Evolutionary conservation across 192 early-diverging fungal genomes (phyloP), one percentile per base, ranked within the genome.

Genomic region (Entomortierella lignicola): DNA sequence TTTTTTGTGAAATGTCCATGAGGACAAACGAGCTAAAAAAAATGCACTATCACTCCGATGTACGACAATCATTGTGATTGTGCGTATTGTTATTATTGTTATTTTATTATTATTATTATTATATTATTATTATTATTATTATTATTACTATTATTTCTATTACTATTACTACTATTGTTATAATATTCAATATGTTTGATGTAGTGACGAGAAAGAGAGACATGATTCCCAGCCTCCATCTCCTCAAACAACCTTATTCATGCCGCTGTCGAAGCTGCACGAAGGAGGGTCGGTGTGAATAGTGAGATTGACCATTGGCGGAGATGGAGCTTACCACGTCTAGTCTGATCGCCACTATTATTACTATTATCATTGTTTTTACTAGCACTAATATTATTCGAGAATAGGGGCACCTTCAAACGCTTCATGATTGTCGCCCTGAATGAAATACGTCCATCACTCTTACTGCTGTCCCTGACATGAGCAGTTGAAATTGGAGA

Each of bases 271-370:
- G 66, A 69, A 2, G 57, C 48, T 50, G 65, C 30, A 27, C 66
- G 43, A 17, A 69, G 39, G 2, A 56, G 50, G 13, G 17, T 60
- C 12, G 55, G 44, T 0, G 58, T 20, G 1, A 69, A 30, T 10
- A 44, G 20, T 8, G 66, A 69, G 18, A 60, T 18, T n/a, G 66
- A 53, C 66, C 66, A 69, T 17, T 60, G 55, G 21, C 66, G 66
- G 4, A 34, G 66, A 64, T 20, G 32, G 18, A 41, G 26, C 25
- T 64, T 32, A 31, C 34, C 37, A 5, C 37, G 31, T 6, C 27
- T 31, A 2, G 39, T 41, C 15, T 47, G 39, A 2, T 50, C 12
- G 18, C 41, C 21, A 20, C 5, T 23, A 11, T 41, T 43, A 26
- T 44, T 60, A 63, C 23, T 30, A 17, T 50, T 20, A 6, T 2